phyloP scores from a whole-genome alignment of 345 rosid genomes.

The Lagerstroemia speciosa region DNA sequence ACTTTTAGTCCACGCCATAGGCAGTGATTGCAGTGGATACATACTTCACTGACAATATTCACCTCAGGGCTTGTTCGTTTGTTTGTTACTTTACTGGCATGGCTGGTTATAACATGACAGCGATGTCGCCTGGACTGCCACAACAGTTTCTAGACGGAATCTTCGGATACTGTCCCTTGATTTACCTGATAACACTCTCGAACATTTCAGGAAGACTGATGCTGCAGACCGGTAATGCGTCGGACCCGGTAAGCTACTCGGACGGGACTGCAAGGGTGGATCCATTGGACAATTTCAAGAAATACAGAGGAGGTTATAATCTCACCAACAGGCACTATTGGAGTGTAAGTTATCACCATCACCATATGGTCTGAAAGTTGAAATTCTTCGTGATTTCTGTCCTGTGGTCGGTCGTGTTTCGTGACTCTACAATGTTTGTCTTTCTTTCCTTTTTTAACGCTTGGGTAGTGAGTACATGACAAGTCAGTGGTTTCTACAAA shows the following conservation, averaged over 20 bases:
- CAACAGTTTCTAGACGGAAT: too few species aligned
- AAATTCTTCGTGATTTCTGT: background rate
- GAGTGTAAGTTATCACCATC: conserved; percentile 35
- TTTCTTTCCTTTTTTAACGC: background rate
- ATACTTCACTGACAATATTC: too few species aligned
- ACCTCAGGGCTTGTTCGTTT: too few species aligned
- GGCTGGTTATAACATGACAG: too few species aligned
- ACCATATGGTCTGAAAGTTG: background rate
- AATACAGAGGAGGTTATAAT: conserved; percentile 63
- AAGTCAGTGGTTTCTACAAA: background rate
- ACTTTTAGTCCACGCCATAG: too few species aligned
- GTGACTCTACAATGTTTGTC: too few species aligned
- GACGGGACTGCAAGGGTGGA: conserved; percentile 50
- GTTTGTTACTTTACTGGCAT: too few species aligned
- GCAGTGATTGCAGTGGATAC: too few species aligned
- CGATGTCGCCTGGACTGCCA: too few species aligned
- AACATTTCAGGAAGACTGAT: conserved; percentile 18
- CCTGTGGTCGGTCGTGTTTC: background rate
- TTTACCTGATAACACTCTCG: background rate
- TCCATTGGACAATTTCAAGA: conserved; percentile 36
- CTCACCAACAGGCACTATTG: conserved; percentile 59
- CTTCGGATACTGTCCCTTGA: background rate
- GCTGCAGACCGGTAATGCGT: conserved; percentile 14
- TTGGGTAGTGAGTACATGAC: background rate
- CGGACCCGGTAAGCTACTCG: conserved; percentile 9